Percentiles rank a stretch among this genome's conserved stretches.
Evolutionary conservation across 306 rosid genomes (phyloP).

Genomic region (Mimosa pudica): DNA sequence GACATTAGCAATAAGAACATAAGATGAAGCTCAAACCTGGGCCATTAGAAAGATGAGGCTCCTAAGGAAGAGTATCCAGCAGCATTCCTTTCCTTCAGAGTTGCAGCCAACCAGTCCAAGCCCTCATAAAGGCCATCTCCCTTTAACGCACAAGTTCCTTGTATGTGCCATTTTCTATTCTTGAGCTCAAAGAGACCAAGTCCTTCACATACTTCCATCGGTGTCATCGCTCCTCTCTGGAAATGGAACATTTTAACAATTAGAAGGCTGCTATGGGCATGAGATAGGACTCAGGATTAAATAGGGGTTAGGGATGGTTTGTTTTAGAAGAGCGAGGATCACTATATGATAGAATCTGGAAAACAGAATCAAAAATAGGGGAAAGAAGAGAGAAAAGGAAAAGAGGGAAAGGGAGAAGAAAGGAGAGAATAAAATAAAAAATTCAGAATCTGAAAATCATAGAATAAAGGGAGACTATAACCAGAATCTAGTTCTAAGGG

Average conservation of each 20-base stretch:
- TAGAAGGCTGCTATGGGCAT: slow-evolving; percentile 7
- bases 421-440: too few relatives aligned
- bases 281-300: neutral
- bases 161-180: slow-evolving; percentile 97
- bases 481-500: too few relatives aligned
- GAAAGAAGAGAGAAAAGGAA: too few relatives aligned
- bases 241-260: slow-evolving; percentile 14
- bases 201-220: slow-evolving; percentile 96
- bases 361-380: too few relatives aligned
- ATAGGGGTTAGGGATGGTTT: neutral
- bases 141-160: slow-evolving; percentile 83
- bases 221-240: slow-evolving; percentile 92
- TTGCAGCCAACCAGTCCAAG: slow-evolving; percentile 89
- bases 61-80: slow-evolving; percentile 80
- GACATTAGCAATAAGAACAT: slow-evolving; percentile 6
- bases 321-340: neutral
- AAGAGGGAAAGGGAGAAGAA: too few relatives aligned
- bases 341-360: too few relatives aligned
- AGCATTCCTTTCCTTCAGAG: slow-evolving; percentile 85
- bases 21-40: slow-evolving; percentile 35
- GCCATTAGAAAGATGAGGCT: slow-evolving; percentile 69
- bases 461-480: too few relatives aligned
- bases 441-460: too few relatives aligned
- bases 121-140: slow-evolving; percentile 99
- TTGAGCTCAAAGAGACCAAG: slow-evolving; percentile 85